Base-by-base conservation (phyloP, 129 eudicot genomes). In the Erigeron canadensis region DNA sequence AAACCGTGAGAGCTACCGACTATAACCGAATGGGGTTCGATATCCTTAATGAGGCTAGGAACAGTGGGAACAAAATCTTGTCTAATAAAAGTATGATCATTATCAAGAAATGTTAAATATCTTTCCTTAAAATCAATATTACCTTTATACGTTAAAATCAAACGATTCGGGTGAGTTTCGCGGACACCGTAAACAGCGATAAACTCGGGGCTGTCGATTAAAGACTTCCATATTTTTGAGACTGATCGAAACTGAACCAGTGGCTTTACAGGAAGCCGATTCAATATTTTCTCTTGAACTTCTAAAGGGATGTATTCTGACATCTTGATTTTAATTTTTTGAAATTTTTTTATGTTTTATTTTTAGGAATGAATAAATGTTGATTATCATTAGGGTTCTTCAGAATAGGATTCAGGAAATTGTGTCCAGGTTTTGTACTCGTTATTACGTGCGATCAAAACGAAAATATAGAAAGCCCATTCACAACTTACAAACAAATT, bases 161-260 rank as follows among this genome's bases (percentile, higher is more conserved):
- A 8, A 65, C 21, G 37, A 37, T 53, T 7, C 7, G 59, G 21
- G 9, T 1, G 4, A 47, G 4, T 47, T 4, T 2, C 16, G 1
- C 43, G 37, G 28, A 6, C 2, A 17, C 28, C 21, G 23, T 65
- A 43, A 19, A 10, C 54, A 11, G 7, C 5, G 5, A 66, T 66
- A 6, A 66, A 66, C 11, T 19, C 7, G 16, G 18, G 12, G 69
- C 69, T 66, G 6, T 44, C 71, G 57, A 45, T 65, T 1, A 65
- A 8, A 44, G 56, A 65, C 71, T 44, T 65, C 71, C 71, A 65
- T 44, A 11, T 0, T 65, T 44, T 65, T 28, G 71, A 43, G 39
- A 65, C 19, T 0, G 56, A 65, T 11, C 71, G n/a, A 11, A 17
- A 63, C 2, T 7, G 11, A 21, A 45, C 12, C 56, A 65, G 12